phyloP scores from a whole-genome alignment of 495 filamentous ascomycete species.

The Trichoderma reesei region DNA sequence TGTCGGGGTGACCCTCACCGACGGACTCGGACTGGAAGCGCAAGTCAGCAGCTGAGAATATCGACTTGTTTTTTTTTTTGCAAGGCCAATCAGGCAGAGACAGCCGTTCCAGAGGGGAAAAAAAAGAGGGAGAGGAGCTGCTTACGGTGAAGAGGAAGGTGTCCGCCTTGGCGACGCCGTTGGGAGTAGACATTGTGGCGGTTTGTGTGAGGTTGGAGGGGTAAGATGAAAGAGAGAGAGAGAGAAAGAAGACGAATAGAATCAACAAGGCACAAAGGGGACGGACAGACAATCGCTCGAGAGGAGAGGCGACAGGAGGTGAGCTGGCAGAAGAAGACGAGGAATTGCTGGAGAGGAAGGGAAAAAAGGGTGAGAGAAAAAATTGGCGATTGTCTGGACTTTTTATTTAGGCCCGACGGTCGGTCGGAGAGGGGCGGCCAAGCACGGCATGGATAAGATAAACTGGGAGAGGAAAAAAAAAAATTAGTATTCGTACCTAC shows the following conservation, averaged over 20 bases:
- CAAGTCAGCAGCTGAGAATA: constrained; percentile 16
- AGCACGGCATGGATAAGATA: background rate
- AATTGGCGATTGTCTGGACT: background rate
- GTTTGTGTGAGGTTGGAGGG: background rate
- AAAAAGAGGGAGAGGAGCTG: constrained; percentile 9
- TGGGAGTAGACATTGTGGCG: constrained; percentile 17
- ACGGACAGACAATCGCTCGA: background rate
- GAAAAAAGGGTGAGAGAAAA: constrained; percentile 1
- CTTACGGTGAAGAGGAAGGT: constrained; percentile 92
- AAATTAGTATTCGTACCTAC: no score
- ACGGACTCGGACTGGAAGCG: constrained; percentile 74
- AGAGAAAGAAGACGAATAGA: background rate
- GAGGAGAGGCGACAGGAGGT: background rate
- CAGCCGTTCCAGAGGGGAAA: no score
- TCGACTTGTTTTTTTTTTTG: no score
- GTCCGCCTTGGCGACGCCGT: constrained; percentile 23
- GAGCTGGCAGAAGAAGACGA: constrained; percentile 10
- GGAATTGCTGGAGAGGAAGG: constrained; percentile 15
- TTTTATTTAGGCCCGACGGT: background rate
- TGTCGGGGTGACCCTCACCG: constrained; percentile 95
- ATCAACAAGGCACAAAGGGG: background rate
- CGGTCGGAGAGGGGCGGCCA: background rate
- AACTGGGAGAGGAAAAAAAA: background rate
- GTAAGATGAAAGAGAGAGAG: background rate
- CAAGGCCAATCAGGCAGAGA: no score